phyloP scores from a whole-genome alignment of 2,329 filamentous ascomycete genomes.

The Aaosphaeria arxii region DNA sequence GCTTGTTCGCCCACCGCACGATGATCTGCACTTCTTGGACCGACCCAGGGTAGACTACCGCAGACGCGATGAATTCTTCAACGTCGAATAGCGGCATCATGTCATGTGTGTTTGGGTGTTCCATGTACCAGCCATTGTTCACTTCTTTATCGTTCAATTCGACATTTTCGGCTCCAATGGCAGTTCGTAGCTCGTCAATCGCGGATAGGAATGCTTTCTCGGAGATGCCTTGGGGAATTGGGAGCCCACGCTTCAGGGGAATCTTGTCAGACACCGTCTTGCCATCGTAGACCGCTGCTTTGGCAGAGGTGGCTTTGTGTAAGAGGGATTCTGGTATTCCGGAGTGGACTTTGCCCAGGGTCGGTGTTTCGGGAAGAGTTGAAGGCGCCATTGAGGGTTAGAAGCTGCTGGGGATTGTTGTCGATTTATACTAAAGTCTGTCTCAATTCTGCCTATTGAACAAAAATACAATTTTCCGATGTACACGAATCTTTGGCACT shows the following conservation, averaged over 20 bases:
- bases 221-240: slow-evolving; percentile 16
- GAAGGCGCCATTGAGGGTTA: slow-evolving; percentile 6
- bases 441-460: too few relatives aligned
- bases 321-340: slow-evolving; percentile 15
- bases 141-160: slow-evolving; percentile 27
- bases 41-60: slow-evolving; percentile 43
- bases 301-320: slow-evolving; percentile 12
- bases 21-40: slow-evolving; percentile 36
- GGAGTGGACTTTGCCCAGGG: slow-evolving; percentile 8
- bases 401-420: not conserved
- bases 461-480: too few relatives aligned
- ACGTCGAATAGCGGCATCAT: slow-evolving; percentile 42
- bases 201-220: slow-evolving; percentile 12
- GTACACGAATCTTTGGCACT: too few relatives aligned
- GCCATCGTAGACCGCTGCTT: slow-evolving; percentile 13
- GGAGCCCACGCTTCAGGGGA: slow-evolving; percentile 10
- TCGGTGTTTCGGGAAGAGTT: slow-evolving; percentile 12
- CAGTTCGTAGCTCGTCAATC: slow-evolving; percentile 7
- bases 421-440: too few relatives aligned
- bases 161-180: slow-evolving; percentile 10
- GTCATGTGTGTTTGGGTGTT: slow-evolving; percentile 35
- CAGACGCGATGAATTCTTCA: slow-evolving; percentile 44
- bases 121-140: slow-evolving; percentile 21
- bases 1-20: slow-evolving; percentile 31
- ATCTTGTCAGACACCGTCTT: slow-evolving; percentile 10